Evolutionary conservation across 495 filamentous ascomycete species (phyloP).

Genomic region (Penicillium cinerascens): DNA sequence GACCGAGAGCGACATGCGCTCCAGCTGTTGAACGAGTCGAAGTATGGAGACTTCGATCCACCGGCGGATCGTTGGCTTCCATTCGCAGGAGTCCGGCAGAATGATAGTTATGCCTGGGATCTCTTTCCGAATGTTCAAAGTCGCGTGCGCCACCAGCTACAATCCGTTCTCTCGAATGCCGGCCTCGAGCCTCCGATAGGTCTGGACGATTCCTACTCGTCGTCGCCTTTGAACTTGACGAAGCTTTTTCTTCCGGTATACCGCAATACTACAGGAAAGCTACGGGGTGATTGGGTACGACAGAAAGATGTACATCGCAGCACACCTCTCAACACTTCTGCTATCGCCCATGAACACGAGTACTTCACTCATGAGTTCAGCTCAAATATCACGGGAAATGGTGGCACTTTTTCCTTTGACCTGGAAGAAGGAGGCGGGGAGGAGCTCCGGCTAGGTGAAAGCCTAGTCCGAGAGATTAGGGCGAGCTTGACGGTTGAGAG

Average conservation of each 20-base stretch:
- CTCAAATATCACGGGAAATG: conserved; percentile 63
- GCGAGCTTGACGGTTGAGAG: conserved; percentile 69
- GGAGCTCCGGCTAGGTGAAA: conserved; percentile 29
- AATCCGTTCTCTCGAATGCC: conserved; percentile 38
- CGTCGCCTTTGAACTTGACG: conserved; percentile 39
- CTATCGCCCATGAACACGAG: conserved; percentile 44
- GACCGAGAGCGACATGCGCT: conserved; percentile 56
- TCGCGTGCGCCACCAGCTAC: conserved; percentile 51
- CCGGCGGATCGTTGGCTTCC: conserved; percentile 63
- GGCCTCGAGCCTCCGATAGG: conserved; percentile 29
- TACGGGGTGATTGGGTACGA: conserved; percentile 74
- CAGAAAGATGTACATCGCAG: conserved; percentile 33
- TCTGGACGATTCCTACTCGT: conserved; percentile 39
- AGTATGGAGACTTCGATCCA: conserved; percentile 71
- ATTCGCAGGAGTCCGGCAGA: conserved; percentile 67
- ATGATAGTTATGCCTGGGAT: conserved; percentile 74
- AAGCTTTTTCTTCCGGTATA: conserved; percentile 56
- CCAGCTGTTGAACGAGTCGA: conserved; percentile 63
- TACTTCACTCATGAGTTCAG: conserved; percentile 57
- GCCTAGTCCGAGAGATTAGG: conserved; percentile 55
- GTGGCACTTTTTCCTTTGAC: conserved; percentile 44
- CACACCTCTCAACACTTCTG: conserved; percentile 49
- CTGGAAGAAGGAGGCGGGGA: conserved; percentile 37
- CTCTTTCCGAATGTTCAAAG: conserved; percentile 52
- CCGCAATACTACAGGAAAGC: conserved; percentile 75